Conservation (phyloP, 805 yeast genomes). For the Pichia thaimueangensis region DNA sequence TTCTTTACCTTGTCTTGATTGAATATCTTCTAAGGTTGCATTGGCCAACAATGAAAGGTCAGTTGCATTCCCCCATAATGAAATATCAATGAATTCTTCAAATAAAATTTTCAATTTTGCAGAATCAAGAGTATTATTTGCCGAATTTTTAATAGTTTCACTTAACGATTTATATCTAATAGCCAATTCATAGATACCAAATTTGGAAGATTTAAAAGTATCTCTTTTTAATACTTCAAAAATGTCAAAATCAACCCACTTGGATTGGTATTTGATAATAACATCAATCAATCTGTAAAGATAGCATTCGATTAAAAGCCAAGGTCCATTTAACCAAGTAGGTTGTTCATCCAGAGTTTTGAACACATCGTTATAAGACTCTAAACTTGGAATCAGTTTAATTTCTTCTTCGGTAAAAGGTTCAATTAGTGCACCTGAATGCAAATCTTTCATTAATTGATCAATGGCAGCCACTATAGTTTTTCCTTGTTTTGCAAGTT, state of each 20-base stretch:
- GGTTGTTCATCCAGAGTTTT: slow-evolving; percentile 25
- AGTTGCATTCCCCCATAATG: slow-evolving; percentile 98
- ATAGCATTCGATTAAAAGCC: slow-evolving; percentile 85
- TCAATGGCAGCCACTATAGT: slow-evolving; percentile 37
- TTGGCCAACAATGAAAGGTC: slow-evolving; percentile 86
- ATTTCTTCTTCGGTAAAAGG: slow-evolving; percentile 27
- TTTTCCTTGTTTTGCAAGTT: slow-evolving; percentile 40
- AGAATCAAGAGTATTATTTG: slow-evolving; percentile 21
- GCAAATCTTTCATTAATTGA: slow-evolving; percentile 38
- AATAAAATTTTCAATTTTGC: slow-evolving; percentile 53
- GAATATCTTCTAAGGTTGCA: slow-evolving; percentile 83
- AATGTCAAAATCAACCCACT: slow-evolving; percentile 61
- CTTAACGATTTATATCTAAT: slow-evolving; percentile 45
- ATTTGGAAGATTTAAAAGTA: slow-evolving; percentile 67
- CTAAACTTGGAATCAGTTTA: slow-evolving; percentile 36
- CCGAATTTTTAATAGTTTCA: slow-evolving; percentile 9
- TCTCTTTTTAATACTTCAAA: slow-evolving; percentile 64
- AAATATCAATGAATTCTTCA: slow-evolving; percentile 78
- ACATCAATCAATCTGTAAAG: slow-evolving; percentile 62
- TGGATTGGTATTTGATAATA: slow-evolving; percentile 33
- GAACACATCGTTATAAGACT: slow-evolving; percentile 55
- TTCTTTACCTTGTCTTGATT: slow-evolving; percentile 85
- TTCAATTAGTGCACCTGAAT: slow-evolving; percentile 37
- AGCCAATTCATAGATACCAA: slow-evolving; percentile 80
- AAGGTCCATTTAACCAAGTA: slow-evolving; percentile 82